Conservation (phyloP, 495 filamentous ascomycete species). For the Cudoniella acicularis region DNA sequence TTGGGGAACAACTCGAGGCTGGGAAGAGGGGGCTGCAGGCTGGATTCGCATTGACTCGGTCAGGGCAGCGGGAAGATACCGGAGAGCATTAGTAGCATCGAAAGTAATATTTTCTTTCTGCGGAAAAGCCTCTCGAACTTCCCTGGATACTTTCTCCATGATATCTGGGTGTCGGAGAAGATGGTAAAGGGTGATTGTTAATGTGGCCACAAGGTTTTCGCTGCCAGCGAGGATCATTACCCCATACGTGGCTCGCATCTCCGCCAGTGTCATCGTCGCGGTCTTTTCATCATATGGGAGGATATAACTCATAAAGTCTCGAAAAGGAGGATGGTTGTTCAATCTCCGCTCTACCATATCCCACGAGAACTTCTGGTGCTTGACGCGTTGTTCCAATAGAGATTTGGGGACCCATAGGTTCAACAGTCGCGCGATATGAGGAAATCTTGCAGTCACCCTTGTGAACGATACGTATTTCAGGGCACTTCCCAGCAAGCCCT, state of each 20-base stretch:
- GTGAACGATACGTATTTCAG: not conserved
- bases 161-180: not conserved
- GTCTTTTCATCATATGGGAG: not conserved
- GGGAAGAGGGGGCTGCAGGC: not conserved
- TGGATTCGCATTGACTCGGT: not conserved
- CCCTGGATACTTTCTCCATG: not conserved
- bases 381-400: not conserved
- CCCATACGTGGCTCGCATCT: no score
- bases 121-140: constrained; percentile 53
- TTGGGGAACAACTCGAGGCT: not conserved
- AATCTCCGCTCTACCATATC: not conserved
- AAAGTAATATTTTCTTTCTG: constrained; percentile 96
- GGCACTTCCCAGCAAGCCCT: not conserved
- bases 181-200: no score
- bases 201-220: no score
- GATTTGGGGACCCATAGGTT: not conserved
- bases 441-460: not conserved
- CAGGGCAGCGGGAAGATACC: not conserved
- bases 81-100: constrained; percentile 26
- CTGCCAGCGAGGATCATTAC: no score
- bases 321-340: not conserved
- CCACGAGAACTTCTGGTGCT: not conserved
- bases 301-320: not conserved
- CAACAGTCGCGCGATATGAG: not conserved
- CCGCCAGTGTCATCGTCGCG: no score